Evolutionary conservation across 345 rosid genomes (phyloP).

Genomic region (Populus euphratica): DNA sequence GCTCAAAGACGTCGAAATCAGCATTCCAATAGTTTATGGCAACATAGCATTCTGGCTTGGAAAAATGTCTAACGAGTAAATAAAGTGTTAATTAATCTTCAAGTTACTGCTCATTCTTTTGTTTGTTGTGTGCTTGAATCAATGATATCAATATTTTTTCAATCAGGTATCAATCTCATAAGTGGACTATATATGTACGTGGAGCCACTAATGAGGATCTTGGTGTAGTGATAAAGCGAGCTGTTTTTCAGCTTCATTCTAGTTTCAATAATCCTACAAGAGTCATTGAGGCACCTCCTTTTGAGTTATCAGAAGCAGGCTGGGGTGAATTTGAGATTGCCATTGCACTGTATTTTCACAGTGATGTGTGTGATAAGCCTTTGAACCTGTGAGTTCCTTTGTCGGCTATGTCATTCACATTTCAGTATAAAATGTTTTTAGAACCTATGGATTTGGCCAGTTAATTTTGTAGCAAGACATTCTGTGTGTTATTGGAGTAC

Average conservation of each 20-base stretch:
- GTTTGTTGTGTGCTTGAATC: not conserved
- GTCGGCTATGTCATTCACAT: not conserved
- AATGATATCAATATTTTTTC: conserved; percentile 6
- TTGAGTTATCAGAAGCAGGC: conserved; percentile 31
- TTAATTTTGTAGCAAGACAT: not conserved
- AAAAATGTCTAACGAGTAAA: conserved; percentile 81
- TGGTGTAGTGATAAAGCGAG: conserved; percentile 27
- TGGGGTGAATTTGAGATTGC: conserved; percentile 42
- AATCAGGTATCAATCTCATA: conserved; percentile 33
- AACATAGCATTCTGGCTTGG: conserved; percentile 78
- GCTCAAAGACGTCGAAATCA: conserved; percentile 66
- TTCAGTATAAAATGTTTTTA: not conserved
- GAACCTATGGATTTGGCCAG: not conserved
- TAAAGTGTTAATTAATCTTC: conserved; percentile 11
- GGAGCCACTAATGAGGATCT: conserved; percentile 34
- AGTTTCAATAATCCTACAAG: conserved; percentile 35
- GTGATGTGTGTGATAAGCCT: conserved; percentile 33
- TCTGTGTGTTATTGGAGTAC: not conserved
- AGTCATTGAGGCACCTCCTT: conserved; percentile 30
- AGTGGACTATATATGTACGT: conserved; percentile 33
- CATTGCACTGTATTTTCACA: conserved; percentile 29
- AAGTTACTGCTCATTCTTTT: not conserved
- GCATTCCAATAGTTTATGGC: conserved; percentile 71
- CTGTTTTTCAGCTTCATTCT: conserved; percentile 35
- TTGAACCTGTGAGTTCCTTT: conserved; percentile 25